Percentiles rank a stretch among this genome's conserved stretches.
phyloP scores from a whole-genome alignment of 345 rosid genomes.

The Eucalyptus pumila region DNA sequence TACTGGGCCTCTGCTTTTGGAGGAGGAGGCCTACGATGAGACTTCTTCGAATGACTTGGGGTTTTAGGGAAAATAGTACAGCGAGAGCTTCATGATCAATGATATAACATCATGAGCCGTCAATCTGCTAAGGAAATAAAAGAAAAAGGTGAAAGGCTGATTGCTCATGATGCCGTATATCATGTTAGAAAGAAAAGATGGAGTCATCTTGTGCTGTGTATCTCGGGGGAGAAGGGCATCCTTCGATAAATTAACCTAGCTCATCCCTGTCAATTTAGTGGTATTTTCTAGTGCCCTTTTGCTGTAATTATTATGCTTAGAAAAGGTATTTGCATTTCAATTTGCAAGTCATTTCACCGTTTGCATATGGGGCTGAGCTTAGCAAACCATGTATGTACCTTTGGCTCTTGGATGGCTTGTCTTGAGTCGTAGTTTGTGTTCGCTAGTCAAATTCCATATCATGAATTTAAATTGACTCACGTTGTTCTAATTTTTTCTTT shows the following conservation, averaged over 20 bases:
- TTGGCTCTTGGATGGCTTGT: neutral
- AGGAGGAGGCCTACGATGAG: slow-evolving; percentile 13
- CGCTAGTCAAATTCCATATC: neutral
- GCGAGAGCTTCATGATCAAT: neutral
- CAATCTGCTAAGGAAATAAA: slow-evolving; percentile 47
- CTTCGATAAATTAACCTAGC: neutral
- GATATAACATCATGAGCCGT: slow-evolving; percentile 93
- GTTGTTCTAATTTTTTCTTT: neutral
- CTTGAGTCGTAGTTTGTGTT: neutral
- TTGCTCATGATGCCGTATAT: slow-evolving; percentile 96
- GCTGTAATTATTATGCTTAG: neutral
- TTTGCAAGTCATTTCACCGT: neutral
- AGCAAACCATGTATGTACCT: neutral
- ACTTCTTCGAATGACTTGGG: neutral
- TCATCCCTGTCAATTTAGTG: neutral
- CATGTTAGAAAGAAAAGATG: neutral
- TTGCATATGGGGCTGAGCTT: neutral
- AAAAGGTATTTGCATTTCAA: neutral
- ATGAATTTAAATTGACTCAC: neutral
- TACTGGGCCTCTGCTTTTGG: slow-evolving; percentile 72
- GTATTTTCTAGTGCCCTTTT: neutral
- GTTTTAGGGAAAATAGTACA: neutral
- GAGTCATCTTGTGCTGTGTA: neutral
- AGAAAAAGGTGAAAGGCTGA: slow-evolving; percentile 48
- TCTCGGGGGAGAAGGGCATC: neutral